These are phyloP conservation scores for Aureobasidium namibiae DNA, from an alignment of 2,329 filamentous ascomycete species.

Conservation along the genomic window DNA sequence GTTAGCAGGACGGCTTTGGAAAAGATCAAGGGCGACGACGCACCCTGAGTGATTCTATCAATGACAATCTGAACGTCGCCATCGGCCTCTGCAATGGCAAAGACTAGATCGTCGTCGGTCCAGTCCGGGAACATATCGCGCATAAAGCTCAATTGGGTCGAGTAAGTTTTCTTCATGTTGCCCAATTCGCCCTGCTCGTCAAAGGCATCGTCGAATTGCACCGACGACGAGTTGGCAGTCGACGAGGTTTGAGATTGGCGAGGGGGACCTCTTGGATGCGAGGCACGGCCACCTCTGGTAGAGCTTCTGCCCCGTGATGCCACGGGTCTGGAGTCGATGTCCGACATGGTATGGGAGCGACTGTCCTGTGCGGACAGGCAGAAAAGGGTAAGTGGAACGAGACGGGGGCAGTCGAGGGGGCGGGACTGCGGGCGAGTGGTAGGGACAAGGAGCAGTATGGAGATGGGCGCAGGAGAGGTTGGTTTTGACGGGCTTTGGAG, in stretches of 20 bases:
- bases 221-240: conserved; percentile 49
- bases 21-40: conserved; percentile 18
- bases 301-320: conserved; percentile 84
- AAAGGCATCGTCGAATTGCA: conserved; percentile 52
- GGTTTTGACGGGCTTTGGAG: not conserved
- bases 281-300: conserved; percentile 73
- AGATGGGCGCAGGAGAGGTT: not conserved
- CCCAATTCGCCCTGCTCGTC: conserved; percentile 85
- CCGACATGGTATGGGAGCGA: conserved; percentile 62
- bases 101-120: conserved; percentile 91
- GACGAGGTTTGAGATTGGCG: conserved; percentile 55
- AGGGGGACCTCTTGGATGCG: conserved; percentile 45
- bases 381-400: conserved; percentile 11
- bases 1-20: not conserved
- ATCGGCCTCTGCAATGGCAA: conserved; percentile 81
- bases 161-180: conserved; percentile 85
- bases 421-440: not conserved
- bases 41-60: conserved; percentile 73
- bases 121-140: conserved; percentile 92
- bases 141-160: conserved; percentile 67
- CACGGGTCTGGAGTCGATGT: conserved; percentile 77
- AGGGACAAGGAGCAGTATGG: not conserved
- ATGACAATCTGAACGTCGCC: conserved; percentile 66
- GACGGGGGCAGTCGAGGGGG: not conserved
- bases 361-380: conserved; percentile 14